These are phyloP conservation scores for Aspergillus fumigatiaffinis DNA, from an alignment of 2,329 filamentous ascomycete species.

Conservation along the genomic window DNA sequence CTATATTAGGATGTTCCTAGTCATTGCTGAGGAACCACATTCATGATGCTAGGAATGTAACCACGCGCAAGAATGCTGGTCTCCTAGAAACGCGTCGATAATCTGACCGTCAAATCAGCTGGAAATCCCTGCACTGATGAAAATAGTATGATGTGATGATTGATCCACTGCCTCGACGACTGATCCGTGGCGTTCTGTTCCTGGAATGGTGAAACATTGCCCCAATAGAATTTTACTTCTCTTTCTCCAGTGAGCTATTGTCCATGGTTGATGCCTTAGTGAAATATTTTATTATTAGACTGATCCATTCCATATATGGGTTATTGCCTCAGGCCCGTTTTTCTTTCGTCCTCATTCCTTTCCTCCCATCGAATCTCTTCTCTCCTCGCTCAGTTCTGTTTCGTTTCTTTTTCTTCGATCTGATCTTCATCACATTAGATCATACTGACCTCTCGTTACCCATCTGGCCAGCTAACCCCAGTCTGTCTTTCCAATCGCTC, in stretches of 20 bases:
- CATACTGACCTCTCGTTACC: neutral
- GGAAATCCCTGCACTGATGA: too few relatives aligned
- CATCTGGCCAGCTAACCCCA: neutral
- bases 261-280: too few relatives aligned
- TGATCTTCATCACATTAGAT: neutral
- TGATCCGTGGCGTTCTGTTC: neutral
- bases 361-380: neutral
- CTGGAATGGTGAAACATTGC: neutral
- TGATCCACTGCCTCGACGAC: too few relatives aligned
- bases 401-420: neutral
- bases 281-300: neutral
- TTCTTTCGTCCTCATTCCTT: neutral
- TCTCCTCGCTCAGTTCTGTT: neutral
- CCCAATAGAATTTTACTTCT: neutral
- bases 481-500: neutral
- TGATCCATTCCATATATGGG: neutral
- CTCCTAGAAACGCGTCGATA: neutral
- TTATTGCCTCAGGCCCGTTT: neutral
- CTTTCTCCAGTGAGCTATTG: too few relatives aligned
- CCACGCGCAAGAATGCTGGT: neutral
- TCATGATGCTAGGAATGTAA: neutral
- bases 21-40: neutral
- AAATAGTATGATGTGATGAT: too few relatives aligned
- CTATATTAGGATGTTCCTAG: neutral
- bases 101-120: too few relatives aligned